A percentile compares a stretch with the other conserved stretches of the same genome.
Evolutionary conservation across 2,329 filamentous ascomycete species (phyloP).

Genomic region (Fusarium burgessii): DNA sequence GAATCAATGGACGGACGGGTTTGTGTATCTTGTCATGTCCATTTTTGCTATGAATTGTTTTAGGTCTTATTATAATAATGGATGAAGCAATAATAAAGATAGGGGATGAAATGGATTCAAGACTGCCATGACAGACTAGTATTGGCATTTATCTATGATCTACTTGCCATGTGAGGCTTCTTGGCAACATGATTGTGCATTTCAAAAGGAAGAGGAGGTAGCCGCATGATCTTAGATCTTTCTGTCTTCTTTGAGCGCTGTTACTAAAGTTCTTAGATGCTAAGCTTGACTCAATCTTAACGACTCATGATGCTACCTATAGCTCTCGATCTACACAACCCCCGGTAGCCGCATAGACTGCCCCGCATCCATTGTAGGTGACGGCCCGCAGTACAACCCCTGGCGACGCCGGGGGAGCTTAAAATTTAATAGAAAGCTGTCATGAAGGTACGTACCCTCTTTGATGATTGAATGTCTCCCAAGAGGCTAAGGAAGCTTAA

Average conservation of each 20-base stretch:
- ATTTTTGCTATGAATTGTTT: constrained; percentile 1
- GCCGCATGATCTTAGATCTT: no score
- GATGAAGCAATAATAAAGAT: constrained; percentile 5
- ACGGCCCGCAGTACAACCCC: constrained; percentile 22
- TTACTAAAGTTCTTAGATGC: neutral
- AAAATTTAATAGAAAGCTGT: constrained; percentile 33
- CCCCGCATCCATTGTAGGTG: constrained; percentile 34
- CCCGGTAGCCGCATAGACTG: constrained; percentile 29
- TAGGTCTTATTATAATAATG: constrained; percentile 21
- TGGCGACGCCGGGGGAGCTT: constrained; percentile 21
- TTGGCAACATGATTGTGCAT: no score
- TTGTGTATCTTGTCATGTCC: constrained; percentile 5
- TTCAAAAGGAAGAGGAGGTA: no score
- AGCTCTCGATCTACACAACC: constrained; percentile 12
- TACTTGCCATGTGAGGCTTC: neutral
- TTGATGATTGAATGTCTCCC: constrained; percentile 11
- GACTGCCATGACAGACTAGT: neutral
- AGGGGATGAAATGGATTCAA: constrained; percentile 8
- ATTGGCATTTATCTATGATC: neutral
- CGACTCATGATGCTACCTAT: neutral
- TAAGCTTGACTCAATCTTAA: neutral
- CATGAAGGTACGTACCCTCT: constrained; percentile 42
- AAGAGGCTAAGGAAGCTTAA: constrained; percentile 4
- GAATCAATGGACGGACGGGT: constrained; percentile 20
- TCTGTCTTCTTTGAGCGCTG: neutral